These are phyloP conservation scores for Beauveria medogensis DNA, from an alignment of 2,329 filamentous ascomycete genomes.

Conservation along the genomic window DNA sequence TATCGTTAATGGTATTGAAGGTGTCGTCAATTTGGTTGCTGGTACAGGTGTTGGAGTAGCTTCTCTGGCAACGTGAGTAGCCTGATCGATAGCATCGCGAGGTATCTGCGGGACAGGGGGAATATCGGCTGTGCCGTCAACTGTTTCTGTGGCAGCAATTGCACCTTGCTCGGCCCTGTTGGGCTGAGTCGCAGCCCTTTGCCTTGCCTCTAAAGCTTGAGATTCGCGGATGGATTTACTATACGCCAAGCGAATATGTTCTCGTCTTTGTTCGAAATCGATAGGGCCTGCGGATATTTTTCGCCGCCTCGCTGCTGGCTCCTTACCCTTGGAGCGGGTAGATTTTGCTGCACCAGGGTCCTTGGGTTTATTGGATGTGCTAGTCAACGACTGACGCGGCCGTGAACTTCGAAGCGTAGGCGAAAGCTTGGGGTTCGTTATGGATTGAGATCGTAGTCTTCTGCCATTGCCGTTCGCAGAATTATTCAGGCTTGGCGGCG, in stretches of 20 bases:
- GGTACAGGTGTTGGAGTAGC: background rate
- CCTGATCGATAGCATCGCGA: background rate
- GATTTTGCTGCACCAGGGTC: slow-evolving; percentile 49
- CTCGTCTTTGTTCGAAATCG: slow-evolving; percentile 75
- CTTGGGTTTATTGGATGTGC: slow-evolving; percentile 62
- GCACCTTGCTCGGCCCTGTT: slow-evolving; percentile 31
- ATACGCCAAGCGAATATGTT: slow-evolving; percentile 77
- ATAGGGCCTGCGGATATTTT: slow-evolving; percentile 63
- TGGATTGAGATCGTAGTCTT: slow-evolving; percentile 66
- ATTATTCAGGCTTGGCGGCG: slow-evolving; percentile 34
- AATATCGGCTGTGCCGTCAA: background rate
- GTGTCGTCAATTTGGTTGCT: background rate
- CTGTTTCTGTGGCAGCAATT: background rate
- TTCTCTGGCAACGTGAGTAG: background rate
- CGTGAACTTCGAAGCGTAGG: slow-evolving; percentile 74
- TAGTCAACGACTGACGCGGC: slow-evolving; percentile 70
- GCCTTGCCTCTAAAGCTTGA: slow-evolving; percentile 50
- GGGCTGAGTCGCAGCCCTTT: slow-evolving; percentile 39
- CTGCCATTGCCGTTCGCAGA: slow-evolving; percentile 44
- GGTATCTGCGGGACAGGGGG: slow-evolving; percentile 9
- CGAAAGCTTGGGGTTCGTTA: slow-evolving; percentile 61
- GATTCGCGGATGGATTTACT: slow-evolving; percentile 73
- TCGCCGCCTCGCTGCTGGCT: slow-evolving; percentile 28
- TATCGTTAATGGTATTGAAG: slow-evolving; percentile 8
- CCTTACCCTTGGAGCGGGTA: slow-evolving; percentile 27